Percentiles rank a stretch among this genome's conserved stretches.
phyloP scores from a whole-genome alignment of 345 rosid genomes.

The Citrus mangshanensis region DNA sequence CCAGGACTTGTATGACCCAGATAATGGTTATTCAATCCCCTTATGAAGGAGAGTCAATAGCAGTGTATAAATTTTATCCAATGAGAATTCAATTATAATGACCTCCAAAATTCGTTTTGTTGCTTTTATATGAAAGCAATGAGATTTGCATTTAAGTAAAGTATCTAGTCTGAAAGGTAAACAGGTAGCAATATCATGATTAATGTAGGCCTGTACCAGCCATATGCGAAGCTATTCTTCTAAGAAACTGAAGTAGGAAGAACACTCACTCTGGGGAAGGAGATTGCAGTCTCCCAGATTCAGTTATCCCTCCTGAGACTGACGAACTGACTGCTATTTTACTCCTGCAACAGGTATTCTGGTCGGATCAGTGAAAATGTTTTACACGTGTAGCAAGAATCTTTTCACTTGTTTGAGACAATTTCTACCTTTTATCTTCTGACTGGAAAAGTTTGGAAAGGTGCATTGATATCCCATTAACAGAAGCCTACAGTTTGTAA shows the following conservation, averaged over 20 bases:
- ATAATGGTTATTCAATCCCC: background rate
- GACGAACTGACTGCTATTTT: conserved; percentile 29
- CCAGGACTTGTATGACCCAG: background rate
- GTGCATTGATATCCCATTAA: conserved; percentile 33
- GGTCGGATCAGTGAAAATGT: background rate
- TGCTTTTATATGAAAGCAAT: background rate
- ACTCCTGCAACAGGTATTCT: conserved; percentile 28
- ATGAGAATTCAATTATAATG: background rate
- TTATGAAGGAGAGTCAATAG: background rate
- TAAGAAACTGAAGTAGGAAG: conserved; percentile 8
- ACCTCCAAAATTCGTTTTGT: background rate
- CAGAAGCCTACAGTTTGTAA: conserved; percentile 44
- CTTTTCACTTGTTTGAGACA: background rate
- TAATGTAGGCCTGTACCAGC: background rate
- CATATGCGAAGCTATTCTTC: background rate
- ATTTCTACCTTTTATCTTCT: conserved; percentile 51
- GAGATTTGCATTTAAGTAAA: background rate
- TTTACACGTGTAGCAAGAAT: background rate
- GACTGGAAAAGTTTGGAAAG: conserved; percentile 33
- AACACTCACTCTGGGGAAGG: conserved; percentile 33
- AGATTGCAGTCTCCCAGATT: conserved; percentile 26
- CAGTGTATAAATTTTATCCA: background rate
- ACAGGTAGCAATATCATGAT: background rate
- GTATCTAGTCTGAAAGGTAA: background rate
- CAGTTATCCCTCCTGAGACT: conserved; percentile 36